Conservation (phyloP, 805 yeast genomes). For the Ogataea dorogensis region DNA sequence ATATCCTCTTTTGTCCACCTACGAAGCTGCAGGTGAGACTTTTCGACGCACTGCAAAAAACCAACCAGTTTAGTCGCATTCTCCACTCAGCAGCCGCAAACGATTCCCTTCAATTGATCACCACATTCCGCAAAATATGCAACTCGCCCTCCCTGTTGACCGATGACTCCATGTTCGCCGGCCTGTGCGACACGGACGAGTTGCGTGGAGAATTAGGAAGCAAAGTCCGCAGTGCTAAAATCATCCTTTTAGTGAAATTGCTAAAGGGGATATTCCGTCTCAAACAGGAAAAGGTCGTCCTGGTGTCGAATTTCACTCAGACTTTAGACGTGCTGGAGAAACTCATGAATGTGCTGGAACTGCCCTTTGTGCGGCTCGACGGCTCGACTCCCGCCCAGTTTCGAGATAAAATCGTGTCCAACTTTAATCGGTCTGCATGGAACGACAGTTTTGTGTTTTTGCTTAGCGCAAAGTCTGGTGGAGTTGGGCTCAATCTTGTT, state of each 20-base stretch:
- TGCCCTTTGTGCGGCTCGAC: constrained; percentile 66
- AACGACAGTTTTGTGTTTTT: constrained; percentile 59
- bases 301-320: constrained; percentile 85
- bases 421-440: constrained; percentile 55
- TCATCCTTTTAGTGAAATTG: constrained; percentile 56
- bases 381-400: constrained; percentile 74
- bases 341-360: constrained; percentile 46
- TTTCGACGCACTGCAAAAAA: constrained; percentile 48
- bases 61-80: constrained; percentile 35
- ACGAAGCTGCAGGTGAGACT: constrained; percentile 56
- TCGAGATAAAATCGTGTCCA: constrained; percentile 63
- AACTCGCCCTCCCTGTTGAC: constrained; percentile 70
- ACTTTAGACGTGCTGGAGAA: constrained; percentile 75
- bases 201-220: constrained; percentile 32
- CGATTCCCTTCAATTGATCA: constrained; percentile 66
- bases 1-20: constrained; percentile 76
- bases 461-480: constrained; percentile 89
- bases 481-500: constrained; percentile 83
- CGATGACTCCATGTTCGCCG: constrained; percentile 47
- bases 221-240: constrained; percentile 56
- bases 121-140: constrained; percentile 74
- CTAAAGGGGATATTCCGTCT: constrained; percentile 45
- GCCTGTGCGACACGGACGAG: constrained; percentile 23
- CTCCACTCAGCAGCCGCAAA: constrained; percentile 31
- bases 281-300: constrained; percentile 69